Conservation (phyloP, 1,284 basidiomycete genomes). For the Cryptococcus wingfieldii region DNA sequence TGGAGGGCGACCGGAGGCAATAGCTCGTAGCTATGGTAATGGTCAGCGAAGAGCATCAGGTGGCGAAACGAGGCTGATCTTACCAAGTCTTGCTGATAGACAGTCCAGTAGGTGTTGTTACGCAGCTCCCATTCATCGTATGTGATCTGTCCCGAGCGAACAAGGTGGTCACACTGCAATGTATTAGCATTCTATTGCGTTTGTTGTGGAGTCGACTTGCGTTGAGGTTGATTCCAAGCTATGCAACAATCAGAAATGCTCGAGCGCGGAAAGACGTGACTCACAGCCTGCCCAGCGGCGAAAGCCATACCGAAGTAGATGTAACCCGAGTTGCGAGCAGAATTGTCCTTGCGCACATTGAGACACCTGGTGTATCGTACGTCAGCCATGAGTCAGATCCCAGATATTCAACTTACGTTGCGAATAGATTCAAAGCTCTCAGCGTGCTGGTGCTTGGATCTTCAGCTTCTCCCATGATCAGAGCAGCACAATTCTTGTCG, state of each 20-base stretch:
- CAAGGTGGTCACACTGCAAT: constrained; percentile 8
- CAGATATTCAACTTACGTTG: constrained; percentile 8
- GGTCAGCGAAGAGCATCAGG: not conserved
- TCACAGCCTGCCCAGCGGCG: constrained; percentile 8
- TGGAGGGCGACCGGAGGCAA: constrained; percentile 16
- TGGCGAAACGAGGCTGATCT: not conserved
- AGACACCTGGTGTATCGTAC: not conserved
- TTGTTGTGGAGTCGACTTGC: constrained; percentile 2
- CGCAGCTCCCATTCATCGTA: constrained; percentile 9
- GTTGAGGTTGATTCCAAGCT: constrained; percentile 13
- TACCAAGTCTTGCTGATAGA: constrained; percentile 20
- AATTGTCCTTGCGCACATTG: not conserved
- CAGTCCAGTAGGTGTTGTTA: constrained; percentile 16
- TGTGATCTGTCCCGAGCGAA: constrained; percentile 12
- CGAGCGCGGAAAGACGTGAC: not conserved
- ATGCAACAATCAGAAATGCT: not conserved
- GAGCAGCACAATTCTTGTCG: constrained; percentile 3
- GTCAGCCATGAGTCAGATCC: not conserved
- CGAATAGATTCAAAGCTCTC: constrained; percentile 12
- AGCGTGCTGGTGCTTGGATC: constrained; percentile 8
- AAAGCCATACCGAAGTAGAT: constrained; percentile 13
- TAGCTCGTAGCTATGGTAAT: constrained; percentile 14
- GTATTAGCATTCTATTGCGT: not conserved
- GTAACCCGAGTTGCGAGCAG: constrained; percentile 10
- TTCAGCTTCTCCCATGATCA: constrained; percentile 8